Evolutionary conservation across 352 stramenopile genomes (phyloP).

Genomic region (Phytopythium mirpurense): DNA sequence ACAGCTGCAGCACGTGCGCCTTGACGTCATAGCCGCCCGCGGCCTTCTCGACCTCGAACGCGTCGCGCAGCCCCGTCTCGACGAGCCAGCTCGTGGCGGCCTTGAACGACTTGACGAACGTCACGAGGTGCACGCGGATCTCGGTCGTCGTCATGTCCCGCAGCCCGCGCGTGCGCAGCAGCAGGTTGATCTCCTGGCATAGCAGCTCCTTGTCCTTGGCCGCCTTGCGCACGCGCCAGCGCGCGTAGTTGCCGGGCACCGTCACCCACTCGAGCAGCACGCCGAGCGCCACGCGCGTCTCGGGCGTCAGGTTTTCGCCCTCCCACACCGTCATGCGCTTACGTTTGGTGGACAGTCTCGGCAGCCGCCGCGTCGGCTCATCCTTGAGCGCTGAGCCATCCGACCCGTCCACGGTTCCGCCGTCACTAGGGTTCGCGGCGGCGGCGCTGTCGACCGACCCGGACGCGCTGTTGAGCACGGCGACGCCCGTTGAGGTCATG

Average conservation of each 20-base stretch:
- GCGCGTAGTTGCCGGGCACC: conserved; percentile 30
- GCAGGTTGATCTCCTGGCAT: conserved; percentile 31
- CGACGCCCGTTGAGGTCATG: too few relatives aligned
- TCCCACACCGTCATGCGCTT: conserved; percentile 11
- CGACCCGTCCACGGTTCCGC: not conserved
- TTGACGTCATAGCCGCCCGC: conserved; percentile 19
- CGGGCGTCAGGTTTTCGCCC: conserved; percentile 8
- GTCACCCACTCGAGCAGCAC: conserved; percentile 34
- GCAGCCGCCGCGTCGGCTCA: not conserved
- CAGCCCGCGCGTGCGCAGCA: conserved; percentile 24
- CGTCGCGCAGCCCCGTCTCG: conserved; percentile 19
- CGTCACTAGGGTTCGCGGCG: too few relatives aligned
- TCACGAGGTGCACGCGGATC: conserved; percentile 20
- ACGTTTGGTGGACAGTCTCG: conserved; percentile 9
- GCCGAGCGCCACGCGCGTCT: conserved; percentile 12
- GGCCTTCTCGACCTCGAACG: conserved; percentile 19
- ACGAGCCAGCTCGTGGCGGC: conserved; percentile 27
- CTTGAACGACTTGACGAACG: conserved; percentile 31
- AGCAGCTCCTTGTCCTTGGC: conserved; percentile 22
- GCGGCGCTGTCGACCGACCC: too few relatives aligned
- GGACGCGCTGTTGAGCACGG: too few relatives aligned
- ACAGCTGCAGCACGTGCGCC: conserved; percentile 30
- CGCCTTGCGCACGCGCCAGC: conserved; percentile 22
- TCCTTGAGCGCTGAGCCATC: not conserved
- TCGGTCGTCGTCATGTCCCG: conserved; percentile 17